phyloP scores from a whole-genome alignment of 2,329 filamentous ascomycete genomes.

The Fusarium multiceps region DNA sequence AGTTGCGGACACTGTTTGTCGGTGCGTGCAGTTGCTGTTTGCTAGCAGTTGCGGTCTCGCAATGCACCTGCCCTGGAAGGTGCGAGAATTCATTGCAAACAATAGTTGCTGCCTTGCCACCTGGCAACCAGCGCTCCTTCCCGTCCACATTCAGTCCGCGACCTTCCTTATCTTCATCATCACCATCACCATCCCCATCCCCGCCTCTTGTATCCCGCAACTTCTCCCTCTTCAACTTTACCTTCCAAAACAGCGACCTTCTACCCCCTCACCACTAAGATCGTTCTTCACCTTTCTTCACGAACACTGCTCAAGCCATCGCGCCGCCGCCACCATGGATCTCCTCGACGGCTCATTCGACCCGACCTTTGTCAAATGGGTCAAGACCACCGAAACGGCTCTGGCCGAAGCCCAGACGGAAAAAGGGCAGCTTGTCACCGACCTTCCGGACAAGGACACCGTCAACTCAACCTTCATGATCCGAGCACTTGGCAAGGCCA shows the following conservation, averaged over 20 bases:
- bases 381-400: neutral
- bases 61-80: neutral
- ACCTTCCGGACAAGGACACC: neutral
- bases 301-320: fast-evolving
- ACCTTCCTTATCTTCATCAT: neutral
- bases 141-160: neutral
- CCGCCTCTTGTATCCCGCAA: neutral
- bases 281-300: neutral
- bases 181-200: too few species aligned
- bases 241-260: neutral
- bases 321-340: neutral
- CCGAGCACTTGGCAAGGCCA: neutral
- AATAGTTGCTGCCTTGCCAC: neutral
- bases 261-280: neutral
- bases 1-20: neutral
- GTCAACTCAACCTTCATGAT: neutral
- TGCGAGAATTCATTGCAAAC: neutral
- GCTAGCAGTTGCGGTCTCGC: neutral
- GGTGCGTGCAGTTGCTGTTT: neutral
- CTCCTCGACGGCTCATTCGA: neutral
- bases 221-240: neutral
- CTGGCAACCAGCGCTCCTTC: neutral
- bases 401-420: neutral
- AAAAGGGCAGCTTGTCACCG: constrained; percentile 18
- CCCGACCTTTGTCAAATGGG: fast-evolving